Evolutionary conservation across 164 flowering plant species (phyloP).

Genomic region (Echeveria elegans): DNA sequence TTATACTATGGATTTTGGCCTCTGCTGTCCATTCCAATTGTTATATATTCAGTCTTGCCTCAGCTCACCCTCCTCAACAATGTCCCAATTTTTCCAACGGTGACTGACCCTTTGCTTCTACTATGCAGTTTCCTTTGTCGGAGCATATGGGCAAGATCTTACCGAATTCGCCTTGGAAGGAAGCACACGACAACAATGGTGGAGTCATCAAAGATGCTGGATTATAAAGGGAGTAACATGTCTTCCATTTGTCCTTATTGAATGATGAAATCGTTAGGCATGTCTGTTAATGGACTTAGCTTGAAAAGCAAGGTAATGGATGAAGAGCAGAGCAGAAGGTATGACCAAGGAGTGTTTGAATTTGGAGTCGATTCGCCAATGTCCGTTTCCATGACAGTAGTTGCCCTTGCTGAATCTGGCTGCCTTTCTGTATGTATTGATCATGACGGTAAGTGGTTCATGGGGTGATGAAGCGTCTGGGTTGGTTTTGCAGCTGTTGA

Average conservation of each 20-base stretch:
- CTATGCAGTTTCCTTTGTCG: constrained; percentile 43
- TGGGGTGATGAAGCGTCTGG: constrained; percentile 28
- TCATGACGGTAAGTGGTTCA: constrained; percentile 6
- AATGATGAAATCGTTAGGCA: constrained; percentile 29
- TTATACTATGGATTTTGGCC: constrained; percentile 34
- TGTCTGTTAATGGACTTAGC: constrained; percentile 13
- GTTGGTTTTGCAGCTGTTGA: constrained; percentile 11
- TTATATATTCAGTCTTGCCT: constrained; percentile 52
- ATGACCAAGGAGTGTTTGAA: constrained; percentile 51
- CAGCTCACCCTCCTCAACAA: constrained; percentile 44
- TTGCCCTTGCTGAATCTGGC: constrained; percentile 44
- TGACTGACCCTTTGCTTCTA: constrained; percentile 40
- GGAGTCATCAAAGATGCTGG: constrained; percentile 78
- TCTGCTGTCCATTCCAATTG: constrained; percentile 39
- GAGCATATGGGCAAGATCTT: constrained; percentile 49
- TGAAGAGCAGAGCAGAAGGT: constrained; percentile 38
- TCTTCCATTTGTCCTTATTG: constrained; percentile 29
- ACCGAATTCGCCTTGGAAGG: constrained; percentile 27
- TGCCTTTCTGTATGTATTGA: constrained; percentile 22
- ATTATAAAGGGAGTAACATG: constrained; percentile 49
- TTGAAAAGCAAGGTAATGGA: constrained; percentile 22
- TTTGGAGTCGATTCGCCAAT: constrained; percentile 57
- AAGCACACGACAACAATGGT: constrained; percentile 44
- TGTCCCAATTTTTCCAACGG: constrained; percentile 52
- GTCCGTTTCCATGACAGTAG: constrained; percentile 43